Base-by-base conservation (phyloP, 2,329 filamentous ascomycete species). In the Fusarium robinianum region DNA sequence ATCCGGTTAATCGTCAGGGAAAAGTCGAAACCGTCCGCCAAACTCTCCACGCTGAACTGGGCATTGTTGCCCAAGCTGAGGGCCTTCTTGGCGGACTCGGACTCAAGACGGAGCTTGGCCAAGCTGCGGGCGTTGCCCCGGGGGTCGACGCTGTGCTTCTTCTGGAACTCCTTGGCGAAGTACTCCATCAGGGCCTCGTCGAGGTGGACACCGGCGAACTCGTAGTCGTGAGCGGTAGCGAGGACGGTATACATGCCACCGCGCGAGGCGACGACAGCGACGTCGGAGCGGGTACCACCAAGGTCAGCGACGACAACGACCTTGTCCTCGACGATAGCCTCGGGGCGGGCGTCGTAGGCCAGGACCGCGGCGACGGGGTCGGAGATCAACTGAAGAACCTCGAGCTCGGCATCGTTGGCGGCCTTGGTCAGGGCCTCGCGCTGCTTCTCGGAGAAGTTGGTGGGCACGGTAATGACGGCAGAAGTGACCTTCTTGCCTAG, bases 141-240 rank as follows among this genome's bases (percentile, higher is more conserved):
- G 15, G 94, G 94, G 70, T 97, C 94, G 45, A 82, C 82, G 74
- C 85, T 86, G 80, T 97, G 83, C 80, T 95, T 96, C 82, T 99
- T 97, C 65, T 94, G 81, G 74, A 99, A 99, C 72, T 99, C 94
- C 79, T 99, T 99, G 61, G 92, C 88, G 61, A 97, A 96, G 77
- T 96, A 86, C 68, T 99, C 92, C 67, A 96, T 88, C 46, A 99
- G 79, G 35, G 92, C 87, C 68, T 94, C 81, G 75, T 99, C 94
- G 44, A 99, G 79, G 57, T 90, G 84, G 23, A 83, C 79, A 64
- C 94, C 94, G 43, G 88, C 85, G 58, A 92, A 88, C 65, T 97
- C 91, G 72, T 95, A 96, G 76, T 99, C 94, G 75, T 97, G 94
- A 19, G 87, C 83, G 9, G 92, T 95, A 14, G 94, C 90, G 46